Base-by-base conservation (phyloP, 192 early-diverging fungal genomes). In the Gonapodya prolifera region DNA sequence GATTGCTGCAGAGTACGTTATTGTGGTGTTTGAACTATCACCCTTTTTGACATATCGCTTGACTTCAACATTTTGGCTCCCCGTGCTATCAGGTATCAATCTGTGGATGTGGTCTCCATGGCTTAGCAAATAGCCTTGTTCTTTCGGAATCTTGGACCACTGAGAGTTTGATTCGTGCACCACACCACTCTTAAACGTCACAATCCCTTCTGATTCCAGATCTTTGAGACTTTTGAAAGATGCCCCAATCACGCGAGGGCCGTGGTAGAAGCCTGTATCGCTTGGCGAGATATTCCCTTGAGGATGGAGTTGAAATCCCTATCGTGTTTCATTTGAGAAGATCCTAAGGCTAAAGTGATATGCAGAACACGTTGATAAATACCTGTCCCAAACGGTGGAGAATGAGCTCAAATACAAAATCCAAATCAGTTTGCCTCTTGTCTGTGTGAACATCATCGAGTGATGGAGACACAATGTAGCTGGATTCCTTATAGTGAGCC, bases 41-140 rank as follows among this genome's bases (percentile, higher is more conserved):
- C 86, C 82, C 23, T 86, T 90, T 34, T 92, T 88, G 35, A 91
- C 90, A 80, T 96, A 97, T 2, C 93, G 89, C 78, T 93, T 92
- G 34, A 99, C 91, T 77, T 94, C 95, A 0, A 96, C 89, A 77
- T 92, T 94, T 29, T 91, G 84, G 8, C 87, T 86, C 0, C 89
- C 78, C 0, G 88, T 82, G 75, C 89, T 87, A 74, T 92, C 89
- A 78, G 86, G 45, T 8, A 61, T 90, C 1, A 98, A 85, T 33
- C 86, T 82, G 76, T 98, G 96, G 2, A 98, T 86, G 80, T 96
- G 93, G 78, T 96, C 92, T 0, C 96, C 96, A 83, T 96, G 92
- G 80, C 91, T 93, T 30, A 98, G 85, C 86, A 90, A 95, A 35
- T 85, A 90, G 45, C 45, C 45, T 61, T 23, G 45, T 16, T 61